Base-by-base conservation (phyloP, 148 eudicot genomes). In the Vaccinium myrtillus region DNA sequence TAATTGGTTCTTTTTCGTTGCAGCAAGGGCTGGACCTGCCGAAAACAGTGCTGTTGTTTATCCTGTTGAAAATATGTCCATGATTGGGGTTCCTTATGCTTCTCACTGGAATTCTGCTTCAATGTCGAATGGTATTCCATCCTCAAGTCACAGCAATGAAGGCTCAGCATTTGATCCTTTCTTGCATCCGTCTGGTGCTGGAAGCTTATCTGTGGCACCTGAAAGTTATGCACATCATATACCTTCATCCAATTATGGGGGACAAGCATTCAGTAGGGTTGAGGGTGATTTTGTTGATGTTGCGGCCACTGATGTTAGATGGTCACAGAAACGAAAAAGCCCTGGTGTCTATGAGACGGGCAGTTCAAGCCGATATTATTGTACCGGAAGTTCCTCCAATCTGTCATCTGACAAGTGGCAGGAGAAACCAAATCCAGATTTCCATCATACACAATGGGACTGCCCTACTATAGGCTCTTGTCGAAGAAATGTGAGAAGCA, bases 401-500 rank as follows among this genome's bases (percentile, higher is more conserved):
- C 70, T 87, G 82, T 81, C 91, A 30, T 76, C 91, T 25, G 94
- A 93, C 59, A 55, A 85, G 55, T 87, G 91, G 88, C 93, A 87
- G 86, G 96, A 93, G 75, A 92, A 90, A 83, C 90, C 86, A 73
- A 86, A 88, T 84, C 48, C 85, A 39, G 93, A 91, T 88, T 85
- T 83, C 84, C 91, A 86, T 82, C 92, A 90, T 83, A 55, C 83
- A 56, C 93, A 81, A 30, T 90, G 95, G 95, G 95, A 92, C 51
- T 80, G 86, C 70, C 75, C 86, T 85, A 15, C 84, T 50, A 71
- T 80, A 43, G 84, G 88, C 84, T 84, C 95, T 8, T 81, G 84
- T 80, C 90, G 89, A 18, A 90, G 96, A 89, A 96, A 96, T 88
- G 98, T 96, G 80, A 91, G 98, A 89, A 94, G 94, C 82, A 89